Percentiles rank a stretch among this genome's conserved stretches.
Evolutionary conservation across 768 basidiomycete species (phyloP).

Genomic region (Collybia sordida): DNA sequence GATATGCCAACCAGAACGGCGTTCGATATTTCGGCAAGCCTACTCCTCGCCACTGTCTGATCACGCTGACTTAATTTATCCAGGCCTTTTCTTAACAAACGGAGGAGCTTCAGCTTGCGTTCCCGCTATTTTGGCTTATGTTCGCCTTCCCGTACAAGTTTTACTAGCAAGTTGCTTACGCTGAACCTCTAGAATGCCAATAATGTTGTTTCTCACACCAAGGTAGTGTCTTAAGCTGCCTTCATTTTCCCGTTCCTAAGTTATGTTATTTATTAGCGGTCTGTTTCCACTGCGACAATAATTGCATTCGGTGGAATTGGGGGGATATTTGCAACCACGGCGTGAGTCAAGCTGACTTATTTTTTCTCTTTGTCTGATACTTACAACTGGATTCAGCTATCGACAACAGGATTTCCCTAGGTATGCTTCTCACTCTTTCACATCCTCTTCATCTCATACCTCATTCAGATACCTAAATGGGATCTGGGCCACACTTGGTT

Average conservation of each 20-base stretch:
- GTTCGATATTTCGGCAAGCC: conserved; percentile 29
- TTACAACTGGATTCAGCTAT: conserved; percentile 12
- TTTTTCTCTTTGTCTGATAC: background rate
- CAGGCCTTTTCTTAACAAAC: conserved; percentile 31
- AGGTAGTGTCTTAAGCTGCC: conserved; percentile 11
- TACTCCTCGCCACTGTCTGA: background rate
- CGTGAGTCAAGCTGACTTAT: conserved; percentile 20
- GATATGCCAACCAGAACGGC: conserved; percentile 24
- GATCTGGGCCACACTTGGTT: conserved; percentile 34
- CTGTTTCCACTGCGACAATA: conserved; percentile 36
- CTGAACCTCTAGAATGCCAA: conserved; percentile 27
- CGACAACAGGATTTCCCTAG: conserved; percentile 33
- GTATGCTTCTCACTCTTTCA: conserved; percentile 8
- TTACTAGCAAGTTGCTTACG: conserved; percentile 2
- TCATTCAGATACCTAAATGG: conserved; percentile 21
- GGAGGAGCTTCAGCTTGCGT: conserved; percentile 34
- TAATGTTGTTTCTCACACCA: conserved; percentile 34
- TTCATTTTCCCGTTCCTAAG: no score
- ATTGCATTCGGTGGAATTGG: conserved; percentile 36
- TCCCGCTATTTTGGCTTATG: conserved; percentile 37
- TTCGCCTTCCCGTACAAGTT: conserved; percentile 16
- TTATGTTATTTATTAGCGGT: conserved; percentile 17
- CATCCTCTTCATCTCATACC: background rate
- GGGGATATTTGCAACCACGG: conserved; percentile 37
- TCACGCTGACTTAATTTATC: background rate